These are phyloP conservation scores for Globisporangium spiculum DNA, from an alignment of 352 stramenopile species.

Conservation along the genomic window DNA sequence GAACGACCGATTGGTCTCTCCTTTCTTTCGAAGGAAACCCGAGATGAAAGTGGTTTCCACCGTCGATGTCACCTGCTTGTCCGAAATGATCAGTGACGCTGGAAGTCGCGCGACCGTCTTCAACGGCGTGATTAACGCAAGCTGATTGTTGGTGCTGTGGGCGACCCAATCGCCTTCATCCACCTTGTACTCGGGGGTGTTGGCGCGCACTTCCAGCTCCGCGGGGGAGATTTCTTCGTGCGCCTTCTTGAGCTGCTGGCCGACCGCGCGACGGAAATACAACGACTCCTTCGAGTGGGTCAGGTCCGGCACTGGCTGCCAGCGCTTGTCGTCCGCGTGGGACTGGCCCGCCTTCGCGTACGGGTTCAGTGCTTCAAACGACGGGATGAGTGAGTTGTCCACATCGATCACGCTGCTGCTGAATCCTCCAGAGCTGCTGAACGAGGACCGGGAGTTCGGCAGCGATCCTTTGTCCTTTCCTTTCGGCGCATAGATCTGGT, in stretches of 20 bases:
- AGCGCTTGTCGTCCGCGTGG: conserved; percentile 55
- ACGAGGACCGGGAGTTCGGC: conserved; percentile 1
- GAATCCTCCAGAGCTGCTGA: conserved; percentile 12
- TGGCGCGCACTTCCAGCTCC: conserved; percentile 84
- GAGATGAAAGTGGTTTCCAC: conserved; percentile 32
- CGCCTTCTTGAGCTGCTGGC: conserved; percentile 68
- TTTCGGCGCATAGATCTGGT: conserved; percentile 13
- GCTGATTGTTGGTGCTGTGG: conserved; percentile 80
- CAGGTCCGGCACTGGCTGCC: conserved; percentile 72
- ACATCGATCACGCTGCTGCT: conserved; percentile 35
- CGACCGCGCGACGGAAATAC: conserved; percentile 70
- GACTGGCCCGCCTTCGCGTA: conserved; percentile 54
- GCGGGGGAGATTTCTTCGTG: conserved; percentile 81
- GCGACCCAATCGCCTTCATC: conserved; percentile 85
- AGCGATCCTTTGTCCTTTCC: background rate
- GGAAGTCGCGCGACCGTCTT: conserved; percentile 82
- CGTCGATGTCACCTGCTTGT: conserved; percentile 25
- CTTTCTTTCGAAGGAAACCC: conserved; percentile 77
- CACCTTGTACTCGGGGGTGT: conserved; percentile 87
- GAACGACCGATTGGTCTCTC: conserved; percentile 81
- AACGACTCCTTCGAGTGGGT: conserved; percentile 84
- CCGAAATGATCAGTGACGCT: conserved; percentile 61
- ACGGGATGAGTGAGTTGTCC: conserved; percentile 48
- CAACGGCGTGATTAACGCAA: conserved; percentile 73
- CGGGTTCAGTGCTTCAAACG: conserved; percentile 74